Base-by-base conservation (phyloP, 23 red algal genomes). In the Gracilariopsis chorda region DNA sequence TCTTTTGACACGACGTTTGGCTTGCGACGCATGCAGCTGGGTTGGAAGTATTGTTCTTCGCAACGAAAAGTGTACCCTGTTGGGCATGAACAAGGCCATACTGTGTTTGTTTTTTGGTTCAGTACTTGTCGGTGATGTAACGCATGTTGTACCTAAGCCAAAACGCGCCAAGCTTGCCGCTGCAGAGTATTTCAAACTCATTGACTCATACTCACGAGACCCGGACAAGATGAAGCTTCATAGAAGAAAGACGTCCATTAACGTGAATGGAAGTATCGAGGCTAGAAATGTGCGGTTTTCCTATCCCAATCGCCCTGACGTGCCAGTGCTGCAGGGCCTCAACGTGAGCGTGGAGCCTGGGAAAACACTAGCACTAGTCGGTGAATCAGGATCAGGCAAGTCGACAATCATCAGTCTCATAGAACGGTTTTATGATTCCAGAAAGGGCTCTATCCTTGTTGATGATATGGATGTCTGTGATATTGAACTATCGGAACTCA, bases 321-420 rank as follows among this genome's bases (percentile, higher is more conserved):
- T 94, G 13, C 43, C 81, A 17, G 34, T 70, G 39, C 63, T 70
- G 34, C 39, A 70, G 8, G 95, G 92, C 4, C 56, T 98, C 41
- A 78, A 51, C 1, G 49, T 90, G 0, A 51, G 10, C 21, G 71
- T 94, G 7, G 80, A 80, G n/a, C 64, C 62, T 42, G 95, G 95
- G 0, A 65, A 93, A 74, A 97, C 91, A 4, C 36, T 96, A 37
- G 94, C 94, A 8, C 53, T 96, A 29, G 88, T 96, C 24, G 94
- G 94, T 51, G 80, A 77, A n/a, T 88, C 81, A 41, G 94, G 94
- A 42, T 73, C 81, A 36, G 94, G 94, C 17, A 96, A 96, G 59
- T 82, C 71, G 24, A 96, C 94, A 17, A 72, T 96, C 36, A 29
- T 90, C 57, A 67, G 51, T 41, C 94, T 96, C 17, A 62, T 93